These are phyloP conservation scores for Aspergillus tamarii DNA, from an alignment of 2,329 filamentous ascomycete species.

Conservation along the genomic window DNA sequence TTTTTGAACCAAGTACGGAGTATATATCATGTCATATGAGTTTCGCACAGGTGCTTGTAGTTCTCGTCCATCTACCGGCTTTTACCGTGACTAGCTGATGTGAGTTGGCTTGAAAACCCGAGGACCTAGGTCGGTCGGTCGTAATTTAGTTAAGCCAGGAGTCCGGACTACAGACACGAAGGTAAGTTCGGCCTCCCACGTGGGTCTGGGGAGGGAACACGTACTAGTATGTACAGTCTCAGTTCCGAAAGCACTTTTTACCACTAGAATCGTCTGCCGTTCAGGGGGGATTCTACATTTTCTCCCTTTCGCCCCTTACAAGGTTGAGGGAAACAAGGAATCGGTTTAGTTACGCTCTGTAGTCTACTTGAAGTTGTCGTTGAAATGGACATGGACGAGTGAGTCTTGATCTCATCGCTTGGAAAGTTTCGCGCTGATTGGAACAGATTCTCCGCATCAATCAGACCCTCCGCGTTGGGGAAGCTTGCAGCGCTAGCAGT, in stretches of 20 bases:
- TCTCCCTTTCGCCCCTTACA: not conserved
- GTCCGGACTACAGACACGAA: too few relatives aligned
- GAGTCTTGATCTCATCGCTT: conserved; percentile 13
- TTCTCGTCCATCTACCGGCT: not conserved
- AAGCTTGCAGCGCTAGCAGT: conserved; percentile 48
- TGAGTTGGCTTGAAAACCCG: not conserved
- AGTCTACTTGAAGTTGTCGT: not conserved
- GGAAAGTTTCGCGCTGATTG: conserved; percentile 16
- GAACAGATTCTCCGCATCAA: conserved; percentile 35
- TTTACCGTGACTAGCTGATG: not conserved
- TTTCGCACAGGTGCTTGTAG: not conserved
- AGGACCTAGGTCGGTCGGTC: conserved; percentile 8
- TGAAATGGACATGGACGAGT: conserved; percentile 44
- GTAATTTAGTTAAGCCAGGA: not conserved
- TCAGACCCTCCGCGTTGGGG: conserved; percentile 47
- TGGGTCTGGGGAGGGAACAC: conserved; percentile 1
- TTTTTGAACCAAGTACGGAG: not conserved
- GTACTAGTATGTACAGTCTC: not conserved
- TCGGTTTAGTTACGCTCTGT: not conserved
- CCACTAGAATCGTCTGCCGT: not conserved
- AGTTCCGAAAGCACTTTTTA: not conserved
- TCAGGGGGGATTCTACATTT: not conserved
- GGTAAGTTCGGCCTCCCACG: not conserved
- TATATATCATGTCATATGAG: not conserved
- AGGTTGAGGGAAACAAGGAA: not conserved